A percentile compares a stretch with the other conserved stretches of the same genome.
phyloP scores from a whole-genome alignment of 73 alveolate species.

The Paramecium biaurelia region DNA sequence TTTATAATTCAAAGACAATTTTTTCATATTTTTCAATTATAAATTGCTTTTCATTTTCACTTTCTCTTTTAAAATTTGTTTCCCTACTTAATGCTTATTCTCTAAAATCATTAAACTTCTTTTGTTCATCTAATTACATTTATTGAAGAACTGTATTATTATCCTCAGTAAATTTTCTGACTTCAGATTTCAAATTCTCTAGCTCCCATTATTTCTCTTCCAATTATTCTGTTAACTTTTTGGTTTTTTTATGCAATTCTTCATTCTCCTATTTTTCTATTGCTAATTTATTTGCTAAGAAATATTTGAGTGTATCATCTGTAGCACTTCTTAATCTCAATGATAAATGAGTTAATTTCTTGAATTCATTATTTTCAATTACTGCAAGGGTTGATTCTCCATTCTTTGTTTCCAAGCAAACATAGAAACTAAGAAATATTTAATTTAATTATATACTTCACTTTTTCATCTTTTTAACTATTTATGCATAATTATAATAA shows the following conservation, averaged over 20 bases:
- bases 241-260: constrained; percentile 9
- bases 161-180: constrained; percentile 37
- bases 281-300: constrained; percentile 27
- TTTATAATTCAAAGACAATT: constrained; percentile 32
- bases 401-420: constrained; percentile 42
- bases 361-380: constrained; percentile 58
- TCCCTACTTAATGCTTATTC: constrained; percentile 50
- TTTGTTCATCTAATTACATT: constrained; percentile 13
- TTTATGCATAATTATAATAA: constrained; percentile 47
- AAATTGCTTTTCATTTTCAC: constrained; percentile 48
- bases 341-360: constrained; percentile 58
- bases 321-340: constrained; percentile 58
- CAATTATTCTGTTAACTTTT: constrained; percentile 3
- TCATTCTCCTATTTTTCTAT: constrained; percentile 32
- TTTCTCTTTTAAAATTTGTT: constrained; percentile 29
- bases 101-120: constrained; percentile 52
- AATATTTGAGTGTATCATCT: constrained; percentile 42
- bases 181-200: background rate
- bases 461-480: constrained; percentile 55
- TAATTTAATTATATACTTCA: background rate
- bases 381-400: constrained; percentile 53
- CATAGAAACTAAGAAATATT: constrained; percentile 1
- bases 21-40: constrained; percentile 55
- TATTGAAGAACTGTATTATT: background rate
- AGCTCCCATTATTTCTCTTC: constrained; percentile 6